phyloP scores from a whole-genome alignment of 2,329 filamentous ascomycete genomes.

The Cladosporium phlei region DNA sequence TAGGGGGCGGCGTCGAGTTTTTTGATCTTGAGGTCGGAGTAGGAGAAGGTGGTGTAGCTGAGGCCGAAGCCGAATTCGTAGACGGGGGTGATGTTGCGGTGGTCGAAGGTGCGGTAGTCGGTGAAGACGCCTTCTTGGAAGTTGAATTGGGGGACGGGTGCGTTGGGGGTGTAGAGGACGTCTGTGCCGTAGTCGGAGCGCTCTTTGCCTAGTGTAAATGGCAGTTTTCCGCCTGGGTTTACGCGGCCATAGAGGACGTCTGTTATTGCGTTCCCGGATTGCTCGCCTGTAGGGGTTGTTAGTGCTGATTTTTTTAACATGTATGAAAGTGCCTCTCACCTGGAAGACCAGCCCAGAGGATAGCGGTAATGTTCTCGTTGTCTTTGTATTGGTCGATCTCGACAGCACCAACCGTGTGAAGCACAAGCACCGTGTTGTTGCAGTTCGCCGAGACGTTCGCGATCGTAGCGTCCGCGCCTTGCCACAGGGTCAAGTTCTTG shows the following conservation, averaged over 20 bases:
- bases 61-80: constrained; percentile 76
- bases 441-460: constrained; percentile 68
- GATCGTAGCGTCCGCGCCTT: constrained; percentile 50
- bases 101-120: constrained; percentile 63
- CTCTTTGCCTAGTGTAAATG: constrained; percentile 70
- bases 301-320: not conserved
- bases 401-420: constrained; percentile 77
- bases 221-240: constrained; percentile 68
- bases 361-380: constrained; percentile 71
- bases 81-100: constrained; percentile 55
- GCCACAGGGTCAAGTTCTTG: constrained; percentile 45
- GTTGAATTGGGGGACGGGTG: constrained; percentile 63
- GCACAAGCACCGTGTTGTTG: constrained; percentile 82
- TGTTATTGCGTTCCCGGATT: constrained; percentile 69
- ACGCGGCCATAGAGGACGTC: constrained; percentile 74
- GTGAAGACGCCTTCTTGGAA: constrained; percentile 73
- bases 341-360: constrained; percentile 66
- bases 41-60: constrained; percentile 70
- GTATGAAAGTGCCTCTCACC: not conserved
- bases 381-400: constrained; percentile 67
- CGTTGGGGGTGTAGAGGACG: constrained; percentile 61
- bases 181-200: constrained; percentile 63
- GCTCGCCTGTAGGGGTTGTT: constrained; percentile 60
- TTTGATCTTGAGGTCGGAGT: constrained; percentile 58
- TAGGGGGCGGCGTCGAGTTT: constrained; percentile 45